Base-by-base conservation (phyloP, 768 basidiomycete genomes). In the Mycena vulgaris region DNA sequence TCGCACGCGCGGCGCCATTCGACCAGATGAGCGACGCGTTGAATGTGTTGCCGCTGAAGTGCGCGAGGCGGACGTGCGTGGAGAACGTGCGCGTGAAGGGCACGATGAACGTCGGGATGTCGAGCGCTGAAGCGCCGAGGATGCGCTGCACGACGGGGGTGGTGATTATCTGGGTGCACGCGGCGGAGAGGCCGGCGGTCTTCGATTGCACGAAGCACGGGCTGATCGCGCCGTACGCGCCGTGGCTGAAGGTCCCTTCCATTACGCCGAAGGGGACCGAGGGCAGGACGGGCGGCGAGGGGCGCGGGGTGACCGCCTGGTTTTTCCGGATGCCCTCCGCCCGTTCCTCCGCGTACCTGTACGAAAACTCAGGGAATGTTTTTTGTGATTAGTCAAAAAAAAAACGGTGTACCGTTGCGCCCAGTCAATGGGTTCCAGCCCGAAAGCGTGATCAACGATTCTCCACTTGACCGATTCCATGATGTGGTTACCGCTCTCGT, bases 21-120 rank as follows among this genome's bases (percentile, higher is more conserved):
- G 81, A 77, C 82, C 83, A 86, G 1, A 81, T 68, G 2, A 82
- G 71, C 4, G 78, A 80, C 11, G 78, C 80, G 56, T 86, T 85
- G 77, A 85, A 85, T 30, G 79, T 30, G 68, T 83, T 81, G 0
- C 76, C 82, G 23, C 71, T 70, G 70, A 81, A 85, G 66, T 85
- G 84, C 16, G 77, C 74, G 1, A 85, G 74, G 19, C 80, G 74
- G 16, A 85, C 73, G 55, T 84, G 81, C 0, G 82, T 82, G n/a
- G 80, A 74, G 59, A 84, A 83, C 2, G 77, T 77, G 5, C 78
- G 79, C 48, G 75, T 78, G 74, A 78, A 84, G 0, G 80, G 80
- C 2, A 81, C 72, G 48, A 85, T 77, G 64, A 81, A 74, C 0
- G 82, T 84, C 0, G 81, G 83, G 25, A 71, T 45, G 25, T 64